Evolutionary conservation across 2,329 filamentous ascomycete genomes (phyloP), one percentile per base, ranked within the genome.

Genomic region (Triangularia verruculosa): DNA sequence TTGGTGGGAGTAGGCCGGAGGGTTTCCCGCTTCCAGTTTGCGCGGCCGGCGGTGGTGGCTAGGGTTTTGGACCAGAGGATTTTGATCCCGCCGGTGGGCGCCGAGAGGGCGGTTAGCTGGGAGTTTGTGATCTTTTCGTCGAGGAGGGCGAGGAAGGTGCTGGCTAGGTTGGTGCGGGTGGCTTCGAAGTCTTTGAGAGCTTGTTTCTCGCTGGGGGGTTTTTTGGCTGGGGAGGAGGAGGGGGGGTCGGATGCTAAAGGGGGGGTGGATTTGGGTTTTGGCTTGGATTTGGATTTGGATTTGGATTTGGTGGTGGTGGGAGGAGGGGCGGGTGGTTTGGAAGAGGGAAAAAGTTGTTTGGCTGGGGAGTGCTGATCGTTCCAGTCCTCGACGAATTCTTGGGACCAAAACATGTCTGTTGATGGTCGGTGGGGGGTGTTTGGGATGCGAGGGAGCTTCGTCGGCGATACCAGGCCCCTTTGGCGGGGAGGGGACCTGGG

Each of bases 1-100:
- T 2, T 7, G 39, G 12, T 13, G 20, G 25, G 6, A 4, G 51
- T 4, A 9, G 68, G 72, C 2, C 71, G 68, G 58, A 71, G 73
- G 15, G 59, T 83, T 71, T 89, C 87, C 22, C 85, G 82, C 68
- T 83, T 86, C 89, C 89, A 92, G 70, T 86, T 88, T 27, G 90
- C 90, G 47, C 89, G 83, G 0, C 91, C 91, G 13, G 91, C 91
- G 0, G 91, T 94, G 1, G 89, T 90, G 72, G 89, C 90, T 59
- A 95, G 84, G n/a, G 86, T 91, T 69, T 89, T 91, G 65, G 83
- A 88, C 91, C 91, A 95, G 52, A 85, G 76, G 39, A 94, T 80
- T 62, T 84, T 83, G 55, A 94, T 82, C 0, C 91, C 91, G 17
- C 91, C 90, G 0, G 89, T 90, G 0, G 80, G 76, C 1, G 80